phyloP scores from a whole-genome alignment of 768 basidiomycete genomes.

The Mycena rosella region DNA sequence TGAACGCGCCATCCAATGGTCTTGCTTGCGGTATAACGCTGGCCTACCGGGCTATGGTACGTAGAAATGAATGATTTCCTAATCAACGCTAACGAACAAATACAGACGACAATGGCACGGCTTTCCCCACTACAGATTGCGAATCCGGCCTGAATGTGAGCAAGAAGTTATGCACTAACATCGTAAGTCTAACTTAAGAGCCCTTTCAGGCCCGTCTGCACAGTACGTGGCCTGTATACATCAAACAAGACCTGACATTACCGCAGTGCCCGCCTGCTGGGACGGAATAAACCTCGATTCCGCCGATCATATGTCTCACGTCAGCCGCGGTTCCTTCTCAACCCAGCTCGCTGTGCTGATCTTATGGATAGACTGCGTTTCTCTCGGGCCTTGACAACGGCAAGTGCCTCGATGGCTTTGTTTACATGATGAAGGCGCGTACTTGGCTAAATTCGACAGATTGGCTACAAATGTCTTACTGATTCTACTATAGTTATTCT shows the following conservation, averaged over 20 bases:
- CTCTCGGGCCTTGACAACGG: constrained; percentile 54
- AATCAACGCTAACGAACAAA: constrained; percentile 28
- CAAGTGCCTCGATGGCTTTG: constrained; percentile 53
- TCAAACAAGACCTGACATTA: constrained; percentile 3
- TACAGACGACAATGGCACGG: constrained; percentile 41
- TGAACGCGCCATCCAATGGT: constrained; percentile 55
- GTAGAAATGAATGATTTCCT: constrained; percentile 34
- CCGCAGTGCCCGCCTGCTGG: constrained; percentile 50
- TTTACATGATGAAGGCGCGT: constrained; percentile 50
- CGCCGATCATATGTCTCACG: constrained; percentile 52
- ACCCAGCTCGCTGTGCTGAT: no score
- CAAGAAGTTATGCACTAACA: no score
- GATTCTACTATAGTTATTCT: not conserved
- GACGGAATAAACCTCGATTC: constrained; percentile 60
- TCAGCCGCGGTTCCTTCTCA: no score
- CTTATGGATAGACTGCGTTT: no score
- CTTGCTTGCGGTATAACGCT: constrained; percentile 55
- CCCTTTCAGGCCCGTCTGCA: constrained; percentile 55
- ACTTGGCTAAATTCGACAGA: not conserved
- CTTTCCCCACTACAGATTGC: constrained; percentile 59
- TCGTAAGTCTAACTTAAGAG: no score
- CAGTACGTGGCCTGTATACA: constrained; percentile 41
- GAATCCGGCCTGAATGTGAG: constrained; percentile 56
- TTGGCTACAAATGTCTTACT: not conserved
- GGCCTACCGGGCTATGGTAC: constrained; percentile 46